These are phyloP conservation scores for Gaeumannomyces sp. DNA, from an alignment of 2,329 filamentous ascomycete genomes.

Conservation along the genomic window DNA sequence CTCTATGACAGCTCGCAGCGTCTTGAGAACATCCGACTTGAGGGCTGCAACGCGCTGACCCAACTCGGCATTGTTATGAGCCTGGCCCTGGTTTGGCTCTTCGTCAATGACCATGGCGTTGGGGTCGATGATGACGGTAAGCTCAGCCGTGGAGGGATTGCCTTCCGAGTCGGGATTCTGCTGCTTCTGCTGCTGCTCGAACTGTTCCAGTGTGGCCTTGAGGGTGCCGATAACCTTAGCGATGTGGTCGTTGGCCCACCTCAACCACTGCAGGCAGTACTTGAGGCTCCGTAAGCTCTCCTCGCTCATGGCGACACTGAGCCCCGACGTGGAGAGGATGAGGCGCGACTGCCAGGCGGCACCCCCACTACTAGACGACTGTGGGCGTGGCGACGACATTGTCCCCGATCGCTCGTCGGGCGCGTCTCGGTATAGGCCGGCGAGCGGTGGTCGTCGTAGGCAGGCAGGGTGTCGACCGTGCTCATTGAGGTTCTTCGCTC, in stretches of 20 bases:
- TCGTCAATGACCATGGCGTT: slow-evolving; percentile 2
- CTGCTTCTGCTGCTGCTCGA: slow-evolving; percentile 46
- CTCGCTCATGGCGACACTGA: slow-evolving; percentile 87
- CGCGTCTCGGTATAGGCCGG: slow-evolving; percentile 64
- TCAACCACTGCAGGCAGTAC: slow-evolving; percentile 75
- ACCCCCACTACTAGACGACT: slow-evolving; percentile 5
- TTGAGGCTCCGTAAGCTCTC: slow-evolving; percentile 78
- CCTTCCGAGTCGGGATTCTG: slow-evolving; percentile 10
- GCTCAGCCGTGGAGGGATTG: slow-evolving; percentile 13
- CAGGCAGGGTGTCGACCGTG: slow-evolving; percentile 69
- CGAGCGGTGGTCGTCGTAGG: slow-evolving; percentile 73
- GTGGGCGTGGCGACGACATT: slow-evolving; percentile 12
- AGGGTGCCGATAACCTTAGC: slow-evolving; percentile 68
- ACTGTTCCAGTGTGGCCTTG: slow-evolving; percentile 72
- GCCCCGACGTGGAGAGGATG: slow-evolving; percentile 82
- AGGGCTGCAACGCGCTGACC: slow-evolving; percentile 60
- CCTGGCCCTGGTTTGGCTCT: slow-evolving; percentile 20
- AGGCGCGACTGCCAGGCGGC: slow-evolving; percentile 70
- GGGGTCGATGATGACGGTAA: slow-evolving; percentile 12
- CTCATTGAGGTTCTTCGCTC: slow-evolving; percentile 58
- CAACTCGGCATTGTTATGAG: slow-evolving; percentile 40
- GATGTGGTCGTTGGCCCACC: slow-evolving; percentile 76
- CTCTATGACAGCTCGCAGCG: slow-evolving; percentile 73
- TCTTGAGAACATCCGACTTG: slow-evolving; percentile 67
- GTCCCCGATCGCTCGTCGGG: slow-evolving; percentile 23